A percentile compares a stretch with the other conserved stretches of the same genome.
phyloP scores from a whole-genome alignment of 805 yeast genomes.

The Saturnispora besseyi region DNA sequence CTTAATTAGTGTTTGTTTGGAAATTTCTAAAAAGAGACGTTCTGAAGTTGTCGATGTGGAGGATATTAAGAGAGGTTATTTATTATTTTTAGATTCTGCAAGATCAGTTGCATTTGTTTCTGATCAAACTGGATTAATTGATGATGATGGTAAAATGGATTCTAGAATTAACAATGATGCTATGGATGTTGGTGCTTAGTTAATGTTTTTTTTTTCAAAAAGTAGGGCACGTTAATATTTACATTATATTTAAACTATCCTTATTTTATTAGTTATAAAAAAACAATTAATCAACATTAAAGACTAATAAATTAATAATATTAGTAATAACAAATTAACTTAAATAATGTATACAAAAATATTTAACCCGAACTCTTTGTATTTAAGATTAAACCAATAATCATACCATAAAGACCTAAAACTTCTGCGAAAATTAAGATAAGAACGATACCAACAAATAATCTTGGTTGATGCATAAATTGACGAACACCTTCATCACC shows the following conservation, averaged over 20 bases:
- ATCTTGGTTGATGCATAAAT: slow-evolving; percentile 93
- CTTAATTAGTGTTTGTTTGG: slow-evolving; percentile 81
- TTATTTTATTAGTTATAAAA: no score
- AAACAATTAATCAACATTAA: background rate
- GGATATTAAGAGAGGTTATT: slow-evolving; percentile 79
- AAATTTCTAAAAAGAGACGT: slow-evolving; percentile 71
- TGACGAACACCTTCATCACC: slow-evolving; percentile 99
- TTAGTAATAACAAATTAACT: no score
- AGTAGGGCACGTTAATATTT: no score
- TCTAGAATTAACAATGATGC: slow-evolving; percentile 29
- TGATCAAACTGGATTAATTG: slow-evolving; percentile 49
- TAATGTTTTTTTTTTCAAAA: background rate
- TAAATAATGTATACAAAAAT: background rate
- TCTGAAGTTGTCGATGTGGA: slow-evolving; percentile 49
- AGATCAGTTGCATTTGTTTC: slow-evolving; percentile 69
- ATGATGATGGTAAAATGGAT: slow-evolving; percentile 66
- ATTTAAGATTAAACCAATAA: slow-evolving; percentile 84
- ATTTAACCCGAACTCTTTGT: slow-evolving; percentile 67
- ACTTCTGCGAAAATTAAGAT: slow-evolving; percentile 98
- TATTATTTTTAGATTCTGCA: slow-evolving; percentile 75
- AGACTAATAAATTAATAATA: background rate
- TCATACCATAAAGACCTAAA: slow-evolving; percentile 92
- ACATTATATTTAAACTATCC: background rate
- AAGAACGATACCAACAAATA: slow-evolving; percentile 95
- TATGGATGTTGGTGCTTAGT: slow-evolving; percentile 28